Conservation (phyloP, 495 filamentous ascomycete genomes). For the Penicillium desertorum region DNA sequence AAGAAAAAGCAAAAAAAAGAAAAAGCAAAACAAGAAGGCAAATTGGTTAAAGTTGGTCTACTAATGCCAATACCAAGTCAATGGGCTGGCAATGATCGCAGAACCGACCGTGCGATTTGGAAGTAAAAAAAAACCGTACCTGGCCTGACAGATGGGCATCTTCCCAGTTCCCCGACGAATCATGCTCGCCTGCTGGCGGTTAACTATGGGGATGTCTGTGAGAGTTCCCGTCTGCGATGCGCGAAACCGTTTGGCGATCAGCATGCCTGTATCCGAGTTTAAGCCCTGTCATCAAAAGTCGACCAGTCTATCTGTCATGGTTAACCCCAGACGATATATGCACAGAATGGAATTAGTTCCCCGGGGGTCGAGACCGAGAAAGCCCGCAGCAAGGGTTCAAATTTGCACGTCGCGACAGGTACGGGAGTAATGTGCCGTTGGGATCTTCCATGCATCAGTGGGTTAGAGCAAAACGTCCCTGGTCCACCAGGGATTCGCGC, state of each 20-base stretch:
- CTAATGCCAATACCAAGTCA: neutral
- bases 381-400: constrained; percentile 10
- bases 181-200: neutral
- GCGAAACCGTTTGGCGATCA: constrained; percentile 34
- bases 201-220: constrained; percentile 1
- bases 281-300: neutral
- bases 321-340: constrained; percentile 10
- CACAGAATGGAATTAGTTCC: constrained; percentile 2
- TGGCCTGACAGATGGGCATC: neutral
- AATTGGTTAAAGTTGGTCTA: constrained; percentile 3
- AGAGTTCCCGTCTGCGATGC: constrained; percentile 16
- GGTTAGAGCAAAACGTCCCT: neutral
- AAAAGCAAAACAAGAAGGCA: constrained; percentile 9
- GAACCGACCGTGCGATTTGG: constrained; percentile 14
- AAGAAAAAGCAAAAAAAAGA: neutral
- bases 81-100: neutral
- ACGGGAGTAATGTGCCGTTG: constrained; percentile 1
- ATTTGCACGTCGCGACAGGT: constrained; percentile 1
- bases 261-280: constrained; percentile 18
- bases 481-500: constrained; percentile 5
- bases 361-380: constrained; percentile 4
- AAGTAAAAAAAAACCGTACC: constrained; percentile 11
- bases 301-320: constrained; percentile 14
- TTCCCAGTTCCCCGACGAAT: constrained; percentile 19
- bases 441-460: constrained; percentile 7